Percentiles rank a stretch among this genome's conserved stretches.
phyloP scores from a whole-genome alignment of 2,329 filamentous ascomycete species.

The Talaromyces albobiverticillius region DNA sequence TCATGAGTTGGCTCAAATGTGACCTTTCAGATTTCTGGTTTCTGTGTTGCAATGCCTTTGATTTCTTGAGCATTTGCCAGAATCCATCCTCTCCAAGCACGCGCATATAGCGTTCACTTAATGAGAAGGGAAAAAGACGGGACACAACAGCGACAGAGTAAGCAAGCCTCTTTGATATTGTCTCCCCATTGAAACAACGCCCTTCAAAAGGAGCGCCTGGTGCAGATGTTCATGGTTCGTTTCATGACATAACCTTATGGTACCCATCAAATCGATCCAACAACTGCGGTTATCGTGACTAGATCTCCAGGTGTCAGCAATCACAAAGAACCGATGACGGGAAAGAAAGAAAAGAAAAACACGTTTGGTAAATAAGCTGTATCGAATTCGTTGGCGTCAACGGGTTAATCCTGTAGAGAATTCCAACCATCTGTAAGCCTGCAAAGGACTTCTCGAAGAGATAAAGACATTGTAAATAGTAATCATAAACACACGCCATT shows the following conservation, averaged over 20 bases:
- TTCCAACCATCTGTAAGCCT: conserved; percentile 5
- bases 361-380: conserved; percentile 9
- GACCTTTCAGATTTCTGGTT: too few relatives aligned
- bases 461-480: conserved; percentile 2
- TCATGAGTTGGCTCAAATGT: neutral
- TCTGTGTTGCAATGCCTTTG: too few relatives aligned
- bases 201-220: neutral
- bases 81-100: conserved; percentile 35
- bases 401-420: conserved; percentile 8
- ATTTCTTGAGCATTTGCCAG: neutral
- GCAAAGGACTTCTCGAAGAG: conserved; percentile 3
- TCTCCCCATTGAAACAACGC: neutral
- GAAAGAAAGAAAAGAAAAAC: neutral
- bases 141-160: conserved; percentile 16
- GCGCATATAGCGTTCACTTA: conserved; percentile 34
- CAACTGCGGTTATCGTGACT: neutral
- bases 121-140: conserved; percentile 33
- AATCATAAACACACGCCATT: conserved; percentile 4
- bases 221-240: neutral
- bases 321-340: neutral
- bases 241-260: neutral
- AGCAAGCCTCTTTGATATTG: neutral
- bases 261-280: neutral
- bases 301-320: neutral
- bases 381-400: conserved; percentile 13